Base-by-base conservation (phyloP, 139 green algal species). In the Closterium sp. region DNA sequence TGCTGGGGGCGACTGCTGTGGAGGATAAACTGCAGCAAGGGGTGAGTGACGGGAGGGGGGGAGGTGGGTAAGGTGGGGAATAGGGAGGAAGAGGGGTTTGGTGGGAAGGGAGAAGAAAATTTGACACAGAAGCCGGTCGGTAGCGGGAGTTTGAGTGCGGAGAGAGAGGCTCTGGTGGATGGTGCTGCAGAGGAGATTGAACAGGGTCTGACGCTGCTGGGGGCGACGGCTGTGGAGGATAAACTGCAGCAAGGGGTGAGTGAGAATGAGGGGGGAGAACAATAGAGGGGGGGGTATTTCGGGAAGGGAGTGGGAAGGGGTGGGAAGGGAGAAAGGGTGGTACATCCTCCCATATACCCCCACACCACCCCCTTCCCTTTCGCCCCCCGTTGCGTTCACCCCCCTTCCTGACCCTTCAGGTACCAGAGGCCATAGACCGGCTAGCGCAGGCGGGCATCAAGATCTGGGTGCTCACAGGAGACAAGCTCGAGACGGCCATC, bases 161-260 rank as follows among this genome's bases (percentile, higher is more conserved):
- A 94, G 45, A 85, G 96, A 6, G 96, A 97, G 79, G 93, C 93
- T 38, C 94, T 94, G 88, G 34, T 98, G 5, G 95, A 96, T 13
- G 96, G 70, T 3, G 94, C 32, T 24, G 93, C 95, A 6, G 93
- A 96, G 38, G 31, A 85, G 30, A 94, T 96, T 62, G 96, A 98
- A 91, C 91, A 94, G 85, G 90, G 95, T 24, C 95, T 96, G 2
- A 85, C 38, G 38, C 96, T 99, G 22, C 94, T 99, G 87, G 98
- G 98, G 31, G 97, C 97, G 73, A 99, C 97, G 24, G 98, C 98
- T 85, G 99, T 99, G 88, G 98, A 99, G 96, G 98, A 99, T 95
- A 99, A 99, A 95, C 97, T 99, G 9, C 95, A 97, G 92, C 95
- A 98, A 45, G 98, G 98, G n/a, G 98, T 99, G 89, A 97, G 98